Percentiles rank a stretch among this genome's conserved stretches.
Conservation (phyloP, 169 alveolate species). For the Plasmodium relictum region DNA sequence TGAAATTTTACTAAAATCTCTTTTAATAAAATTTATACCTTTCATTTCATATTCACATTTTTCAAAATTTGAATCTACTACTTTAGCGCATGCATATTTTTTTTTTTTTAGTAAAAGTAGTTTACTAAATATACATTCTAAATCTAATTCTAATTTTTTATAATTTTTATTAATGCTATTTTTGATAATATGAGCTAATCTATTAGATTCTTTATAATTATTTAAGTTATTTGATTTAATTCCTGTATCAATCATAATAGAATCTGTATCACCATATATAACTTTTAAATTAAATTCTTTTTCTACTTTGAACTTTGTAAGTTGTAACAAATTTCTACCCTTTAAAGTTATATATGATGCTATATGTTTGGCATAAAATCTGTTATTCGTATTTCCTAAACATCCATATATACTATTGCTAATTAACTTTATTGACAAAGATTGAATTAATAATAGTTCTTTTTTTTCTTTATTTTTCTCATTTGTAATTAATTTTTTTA, state of each 20-base stretch:
- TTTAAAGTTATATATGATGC: constrained; percentile 98
- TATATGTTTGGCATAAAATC: constrained; percentile 98
- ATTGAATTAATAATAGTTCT: constrained; percentile 93
- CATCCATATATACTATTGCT: constrained; percentile 99
- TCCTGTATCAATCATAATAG: constrained; percentile 97
- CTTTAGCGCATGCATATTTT: constrained; percentile 97
- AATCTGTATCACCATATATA: constrained; percentile 99
- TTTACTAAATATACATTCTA: constrained; percentile 97
- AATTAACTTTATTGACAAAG: constrained; percentile 97
- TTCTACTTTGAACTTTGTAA: constrained; percentile 95
- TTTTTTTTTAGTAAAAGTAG: constrained; percentile 97
- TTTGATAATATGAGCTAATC: constrained; percentile 92
- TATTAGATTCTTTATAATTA: constrained; percentile 89
- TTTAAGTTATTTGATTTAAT: constrained; percentile 86
- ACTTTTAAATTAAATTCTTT: constrained; percentile 92
- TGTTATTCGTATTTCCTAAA: constrained; percentile 96
- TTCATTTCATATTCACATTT: constrained; percentile 92
- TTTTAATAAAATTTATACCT: constrained; percentile 98
- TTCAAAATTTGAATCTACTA: constrained; percentile 85
- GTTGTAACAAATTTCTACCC: constrained; percentile 85
- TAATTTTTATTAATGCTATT: constrained; percentile 94
- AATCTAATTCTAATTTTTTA: constrained; percentile 96
- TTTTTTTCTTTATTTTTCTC: constrained; percentile 88
- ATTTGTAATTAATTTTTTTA: constrained; percentile 80
- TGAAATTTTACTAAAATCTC: constrained; percentile 98